Evolutionary conservation across 371 early-diverging fungal species (phyloP), one percentile per base, ranked within the genome.

Genomic region (Globomyces sp.): DNA sequence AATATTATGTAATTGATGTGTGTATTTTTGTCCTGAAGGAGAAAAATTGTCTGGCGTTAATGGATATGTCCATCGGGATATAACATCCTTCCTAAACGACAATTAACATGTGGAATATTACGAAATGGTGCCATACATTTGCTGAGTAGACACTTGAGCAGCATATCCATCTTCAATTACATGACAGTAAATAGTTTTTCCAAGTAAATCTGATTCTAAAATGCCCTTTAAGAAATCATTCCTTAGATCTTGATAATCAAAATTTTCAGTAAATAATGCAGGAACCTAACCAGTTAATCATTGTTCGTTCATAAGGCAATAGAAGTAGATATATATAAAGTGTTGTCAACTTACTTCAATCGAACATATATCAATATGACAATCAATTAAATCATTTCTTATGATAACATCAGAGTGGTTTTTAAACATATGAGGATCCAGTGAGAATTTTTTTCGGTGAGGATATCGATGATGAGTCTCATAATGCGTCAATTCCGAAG

Each of bases 231-330:
- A 90, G 77, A 98, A 98, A 74, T 98, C 93, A 24, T 82, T 80
- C 36, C 95, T 86, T 52, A 96, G 80, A 48, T 88, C 86, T 74
- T 95, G 95, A 83, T 95, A 97, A 79, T 98, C 98, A 77, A 96
- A 96, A 80, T 96, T 96, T 70, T 98, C 97, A 2, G 92, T 91
- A 68, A 96, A 96, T 58, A 96, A 80, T 2, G 95, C 91, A n/a
- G 92, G 92, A 0, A 94, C 93, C 85, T 85, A 36, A 36, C 8
- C 52, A 41, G 11, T 34, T 57, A 61, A 67, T 11, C 37, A 62
- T 53, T 43, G 1, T n/a, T 36, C 2, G 39, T 13, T 66, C 47
- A 39, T 2, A 66, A 36, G 62, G 50, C n/a, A 24, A 24, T 24
- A 24, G 24, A 64, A 10, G n/a, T 37, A 24, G 3, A 9, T 24